These are phyloP conservation scores for Luvunga scandens DNA, from an alignment of 345 rosid species.

Conservation along the genomic window DNA sequence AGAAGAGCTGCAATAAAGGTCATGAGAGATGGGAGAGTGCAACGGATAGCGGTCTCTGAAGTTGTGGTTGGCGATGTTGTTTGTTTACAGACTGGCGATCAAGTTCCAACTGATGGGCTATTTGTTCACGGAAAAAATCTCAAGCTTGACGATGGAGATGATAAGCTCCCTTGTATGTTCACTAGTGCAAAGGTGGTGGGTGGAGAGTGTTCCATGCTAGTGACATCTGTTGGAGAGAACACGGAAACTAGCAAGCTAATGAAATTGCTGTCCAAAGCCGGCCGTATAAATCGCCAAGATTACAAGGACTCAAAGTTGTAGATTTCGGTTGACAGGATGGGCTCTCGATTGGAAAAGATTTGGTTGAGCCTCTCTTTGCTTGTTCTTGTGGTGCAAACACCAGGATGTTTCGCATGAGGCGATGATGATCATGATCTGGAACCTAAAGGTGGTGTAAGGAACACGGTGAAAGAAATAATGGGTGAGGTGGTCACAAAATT, in stretches of 20 bases:
- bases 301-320: neutral
- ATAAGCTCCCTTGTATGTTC: neutral
- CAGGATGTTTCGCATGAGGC: neutral
- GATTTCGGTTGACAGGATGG: neutral
- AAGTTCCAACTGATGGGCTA: conserved; percentile 1
- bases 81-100: neutral
- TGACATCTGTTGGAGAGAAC: neutral
- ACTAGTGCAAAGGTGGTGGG: neutral
- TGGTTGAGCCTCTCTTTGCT: neutral
- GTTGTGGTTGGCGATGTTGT: conserved; percentile 11
- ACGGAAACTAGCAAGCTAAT: neutral
- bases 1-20: neutral
- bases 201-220: neutral
- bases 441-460: neutral
- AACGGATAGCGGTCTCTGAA: neutral
- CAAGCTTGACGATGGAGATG: neutral
- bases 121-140: neutral
- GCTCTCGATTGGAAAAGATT: neutral
- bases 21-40: neutral
- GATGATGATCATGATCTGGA: neutral
- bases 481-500: too few species aligned
- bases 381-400: neutral
- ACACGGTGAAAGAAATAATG: neutral
- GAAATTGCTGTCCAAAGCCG: neutral
- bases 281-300: neutral